These are phyloP conservation scores for Plenodomus tracheiphilus DNA, from an alignment of 2,329 filamentous ascomycete species.

Conservation along the genomic window DNA sequence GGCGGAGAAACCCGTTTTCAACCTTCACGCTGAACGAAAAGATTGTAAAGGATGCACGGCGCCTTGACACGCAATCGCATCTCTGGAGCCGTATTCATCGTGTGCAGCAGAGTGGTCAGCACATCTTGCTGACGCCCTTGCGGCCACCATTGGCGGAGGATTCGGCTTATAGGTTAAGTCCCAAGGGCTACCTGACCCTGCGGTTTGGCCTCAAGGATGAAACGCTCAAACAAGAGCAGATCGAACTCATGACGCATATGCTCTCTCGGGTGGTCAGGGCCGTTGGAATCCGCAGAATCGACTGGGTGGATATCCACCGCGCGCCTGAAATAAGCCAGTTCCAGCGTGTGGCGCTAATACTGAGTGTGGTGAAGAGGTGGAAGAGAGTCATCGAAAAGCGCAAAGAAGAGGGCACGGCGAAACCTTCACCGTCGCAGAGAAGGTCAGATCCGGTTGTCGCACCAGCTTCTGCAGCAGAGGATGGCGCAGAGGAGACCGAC, in stretches of 20 bases:
- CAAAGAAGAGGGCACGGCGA: slow-evolving; percentile 9
- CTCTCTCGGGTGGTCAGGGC: slow-evolving; percentile 31
- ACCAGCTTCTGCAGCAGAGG: not conserved
- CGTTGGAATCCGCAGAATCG: slow-evolving; percentile 33
- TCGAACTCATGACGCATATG: slow-evolving; percentile 32
- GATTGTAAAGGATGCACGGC: slow-evolving; percentile 29
- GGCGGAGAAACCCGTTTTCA: slow-evolving; percentile 31
- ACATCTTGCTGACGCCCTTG: slow-evolving; percentile 38
- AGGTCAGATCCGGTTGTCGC: slow-evolving; percentile 6
- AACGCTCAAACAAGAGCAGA: slow-evolving; percentile 30
- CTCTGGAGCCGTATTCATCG: slow-evolving; percentile 28
- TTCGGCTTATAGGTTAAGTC: slow-evolving; percentile 10
- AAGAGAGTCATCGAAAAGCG: slow-evolving; percentile 28
- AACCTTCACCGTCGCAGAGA: slow-evolving; percentile 5
- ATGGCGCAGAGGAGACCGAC: not conserved
- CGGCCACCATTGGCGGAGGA: slow-evolving; percentile 6
- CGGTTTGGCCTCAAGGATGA: slow-evolving; percentile 34
- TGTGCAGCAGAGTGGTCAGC: slow-evolving; percentile 24
- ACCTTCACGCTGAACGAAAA: slow-evolving; percentile 33
- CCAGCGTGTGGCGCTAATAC: slow-evolving; percentile 28
- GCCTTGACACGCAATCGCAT: slow-evolving; percentile 32
- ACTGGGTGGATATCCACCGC: slow-evolving; percentile 36
- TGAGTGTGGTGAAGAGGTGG: slow-evolving; percentile 34
- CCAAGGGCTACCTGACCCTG: slow-evolving; percentile 36
- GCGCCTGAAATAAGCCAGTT: slow-evolving; percentile 29